These are phyloP conservation scores for Pseudozyma sp. DNA, from an alignment of 1,284 basidiomycete genomes.

Conservation along the genomic window DNA sequence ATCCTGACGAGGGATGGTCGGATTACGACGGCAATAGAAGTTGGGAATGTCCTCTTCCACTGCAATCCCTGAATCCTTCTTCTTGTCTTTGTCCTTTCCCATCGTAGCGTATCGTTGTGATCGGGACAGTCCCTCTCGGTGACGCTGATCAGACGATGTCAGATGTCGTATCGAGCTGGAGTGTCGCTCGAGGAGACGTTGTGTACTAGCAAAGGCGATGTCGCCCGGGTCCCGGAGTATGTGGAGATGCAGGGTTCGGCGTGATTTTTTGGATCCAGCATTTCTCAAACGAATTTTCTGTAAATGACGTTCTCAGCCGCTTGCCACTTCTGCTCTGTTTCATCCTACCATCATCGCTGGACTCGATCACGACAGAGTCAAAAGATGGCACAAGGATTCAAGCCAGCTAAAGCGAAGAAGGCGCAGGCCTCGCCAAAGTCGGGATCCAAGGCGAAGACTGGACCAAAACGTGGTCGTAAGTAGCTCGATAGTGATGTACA, in stretches of 20 bases:
- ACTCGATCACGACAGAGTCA: neutral
- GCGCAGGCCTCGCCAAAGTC: constrained; percentile 32
- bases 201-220: too few relatives aligned
- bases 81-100: constrained; percentile 34
- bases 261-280: constrained; percentile 6
- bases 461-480: constrained; percentile 57
- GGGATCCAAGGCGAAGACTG: constrained; percentile 35
- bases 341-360: neutral
- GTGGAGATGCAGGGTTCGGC: constrained; percentile 37
- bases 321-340: constrained; percentile 2
- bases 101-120: constrained; percentile 4
- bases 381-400: constrained; percentile 58
- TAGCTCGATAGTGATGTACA: constrained; percentile 1
- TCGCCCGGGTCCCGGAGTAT: constrained; percentile 24
- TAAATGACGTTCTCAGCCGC: too few relatives aligned
- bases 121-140: neutral
- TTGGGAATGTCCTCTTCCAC: constrained; percentile 32
- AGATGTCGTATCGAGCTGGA: neutral
- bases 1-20: constrained; percentile 37
- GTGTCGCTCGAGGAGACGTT: too few relatives aligned
- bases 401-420: constrained; percentile 51
- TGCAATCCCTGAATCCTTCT: constrained; percentile 1
- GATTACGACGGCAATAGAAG: constrained; percentile 48
- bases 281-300: neutral
- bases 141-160: neutral